Base-by-base conservation (phyloP, 2,329 filamentous ascomycete species). In the Arthrobotrys sphaeroides region DNA sequence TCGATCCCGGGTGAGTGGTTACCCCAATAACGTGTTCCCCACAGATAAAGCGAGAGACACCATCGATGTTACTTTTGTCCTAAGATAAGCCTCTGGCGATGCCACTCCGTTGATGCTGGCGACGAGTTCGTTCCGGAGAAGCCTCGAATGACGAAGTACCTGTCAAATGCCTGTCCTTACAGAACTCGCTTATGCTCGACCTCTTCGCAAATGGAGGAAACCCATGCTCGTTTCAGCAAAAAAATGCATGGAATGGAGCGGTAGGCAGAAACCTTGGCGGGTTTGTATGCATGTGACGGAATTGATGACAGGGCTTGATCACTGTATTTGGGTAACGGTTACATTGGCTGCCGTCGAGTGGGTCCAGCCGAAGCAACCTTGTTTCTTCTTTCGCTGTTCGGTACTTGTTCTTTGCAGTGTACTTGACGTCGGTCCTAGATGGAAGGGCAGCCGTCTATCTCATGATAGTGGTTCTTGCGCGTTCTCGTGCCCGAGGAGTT, bases 321-420 rank as follows among this genome's bases (percentile, higher is more conserved):
- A 24, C 45, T 55, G 45, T 26, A 53, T 62, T 62, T 74, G 69
- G 70, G 70, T 74, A 74, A 74, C 70, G 70, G 70, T 74, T 67
- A 67, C 70, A 74, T 74, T 38, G 62, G 20, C 53, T 61, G 53
- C 70, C 55, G 70, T 53, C 33, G 24, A 42, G 51, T 55, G 70
- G 70, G 55, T 62, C 69, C 61, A 60, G 28, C 70, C 62, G 62
- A 74, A 74, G 70, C 70, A 74, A 74, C 70, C 61, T 74, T 65
- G 62, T 62, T 74, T 61, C 59, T 68, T 74, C 70, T 67, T 61
- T 68, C 62, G 60, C 53, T 55, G 26, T 62, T 74, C 60, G 47
- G 49, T 65, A 67, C 55, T n/a, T 67, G 53, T 61, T 73, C 55
- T 57, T 45, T 49, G 53, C 42, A 38, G 31, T n/a, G 18, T 16